Percentiles rank a stretch among this genome's conserved stretches.
phyloP scores from a whole-genome alignment of 352 stramenopile genomes.

The Globisporangium iwayamae region DNA sequence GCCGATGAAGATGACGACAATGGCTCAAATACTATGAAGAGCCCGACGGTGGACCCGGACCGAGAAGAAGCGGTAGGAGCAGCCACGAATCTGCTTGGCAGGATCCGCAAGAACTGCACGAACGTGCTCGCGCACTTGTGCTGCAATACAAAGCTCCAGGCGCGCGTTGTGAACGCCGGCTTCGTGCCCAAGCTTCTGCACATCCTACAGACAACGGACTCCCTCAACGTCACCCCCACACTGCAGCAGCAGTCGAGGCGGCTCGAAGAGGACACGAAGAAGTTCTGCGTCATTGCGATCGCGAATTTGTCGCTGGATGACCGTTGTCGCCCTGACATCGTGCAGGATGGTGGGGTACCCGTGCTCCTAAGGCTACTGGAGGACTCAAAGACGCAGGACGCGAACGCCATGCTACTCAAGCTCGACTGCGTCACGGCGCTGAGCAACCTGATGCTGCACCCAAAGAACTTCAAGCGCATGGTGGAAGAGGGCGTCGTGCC shows the following conservation, averaged over 20 bases:
- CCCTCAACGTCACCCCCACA: constrained; percentile 5
- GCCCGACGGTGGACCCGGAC: background rate
- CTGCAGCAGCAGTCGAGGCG: background rate
- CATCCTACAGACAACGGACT: constrained; percentile 29
- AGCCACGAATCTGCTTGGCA: constrained; percentile 21
- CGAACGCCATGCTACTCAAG: constrained; percentile 46
- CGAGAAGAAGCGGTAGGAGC: constrained; percentile 22
- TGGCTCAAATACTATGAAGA: constrained; percentile 3
- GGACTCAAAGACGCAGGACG: constrained; percentile 14
- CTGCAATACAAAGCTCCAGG: constrained; percentile 69
- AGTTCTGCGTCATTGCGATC: constrained; percentile 54
- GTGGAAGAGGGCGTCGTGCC: constrained; percentile 80
- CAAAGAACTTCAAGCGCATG: constrained; percentile 71
- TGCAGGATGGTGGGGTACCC: constrained; percentile 57
- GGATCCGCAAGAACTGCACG: constrained; percentile 60
- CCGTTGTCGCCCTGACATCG: constrained; percentile 51
- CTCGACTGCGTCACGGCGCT: constrained; percentile 78
- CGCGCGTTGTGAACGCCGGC: constrained; percentile 42
- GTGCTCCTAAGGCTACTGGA: constrained; percentile 53
- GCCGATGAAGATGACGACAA: background rate
- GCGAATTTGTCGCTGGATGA: constrained; percentile 78
- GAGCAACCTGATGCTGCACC: constrained; percentile 80
- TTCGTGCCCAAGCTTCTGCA: constrained; percentile 56
- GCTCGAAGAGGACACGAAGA: constrained; percentile 64
- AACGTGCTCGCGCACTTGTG: constrained; percentile 64